These are phyloP conservation scores for Poterioochromonas sp. DNA, from an alignment of 352 stramenopile species.

Conservation along the genomic window DNA sequence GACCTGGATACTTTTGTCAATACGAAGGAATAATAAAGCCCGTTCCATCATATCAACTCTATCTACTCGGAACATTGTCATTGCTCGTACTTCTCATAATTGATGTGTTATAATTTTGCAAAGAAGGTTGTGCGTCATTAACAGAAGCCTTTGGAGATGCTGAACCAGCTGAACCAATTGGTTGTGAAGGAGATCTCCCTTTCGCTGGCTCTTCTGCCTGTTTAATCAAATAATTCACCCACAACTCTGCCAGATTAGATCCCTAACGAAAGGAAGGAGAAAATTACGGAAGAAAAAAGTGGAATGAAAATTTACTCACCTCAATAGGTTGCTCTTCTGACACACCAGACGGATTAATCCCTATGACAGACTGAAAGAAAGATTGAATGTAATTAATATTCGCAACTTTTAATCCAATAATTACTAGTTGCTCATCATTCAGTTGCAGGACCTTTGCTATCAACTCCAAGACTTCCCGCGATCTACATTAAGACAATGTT, in stretches of 20 bases:
- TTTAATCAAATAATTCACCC: constrained; percentile 29
- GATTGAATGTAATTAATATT: background rate
- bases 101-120: too few relatives aligned
- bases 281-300: background rate
- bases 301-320: background rate
- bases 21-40: too few relatives aligned
- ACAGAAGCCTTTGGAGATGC: too few relatives aligned
- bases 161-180: too few relatives aligned
- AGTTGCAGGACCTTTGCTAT: constrained; percentile 4
- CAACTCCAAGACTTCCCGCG: constrained; percentile 9
- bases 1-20: too few relatives aligned
- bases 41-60: too few relatives aligned
- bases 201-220: background rate
- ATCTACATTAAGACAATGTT: background rate
- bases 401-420: background rate
- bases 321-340: background rate
- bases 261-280: constrained; percentile 7
- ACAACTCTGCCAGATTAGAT: constrained; percentile 23
- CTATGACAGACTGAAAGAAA: background rate
- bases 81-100: too few relatives aligned
- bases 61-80: too few relatives aligned
- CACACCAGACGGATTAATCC: background rate
- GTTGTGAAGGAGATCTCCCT: too few relatives aligned
- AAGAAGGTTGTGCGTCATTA: too few relatives aligned
- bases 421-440: background rate